phyloP scores from a whole-genome alignment of 2,329 filamentous ascomycete genomes.

The Cladosporium velox region DNA sequence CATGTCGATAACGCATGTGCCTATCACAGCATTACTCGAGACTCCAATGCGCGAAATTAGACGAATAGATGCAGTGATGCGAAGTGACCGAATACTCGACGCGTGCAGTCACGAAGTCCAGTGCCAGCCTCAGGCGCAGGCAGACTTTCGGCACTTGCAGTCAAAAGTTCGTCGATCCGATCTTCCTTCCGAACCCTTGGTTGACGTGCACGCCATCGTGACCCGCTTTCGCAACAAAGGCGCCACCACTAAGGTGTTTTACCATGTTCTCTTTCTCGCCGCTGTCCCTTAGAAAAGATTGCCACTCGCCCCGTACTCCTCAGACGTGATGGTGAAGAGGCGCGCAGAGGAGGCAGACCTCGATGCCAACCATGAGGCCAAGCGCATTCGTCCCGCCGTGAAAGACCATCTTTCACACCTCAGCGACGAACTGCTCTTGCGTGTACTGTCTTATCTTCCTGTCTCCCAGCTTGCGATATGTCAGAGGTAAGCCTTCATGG shows the following conservation, averaged over 20 bases:
- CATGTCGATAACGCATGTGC: background rate
- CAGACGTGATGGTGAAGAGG: slow-evolving; percentile 22
- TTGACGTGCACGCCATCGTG: background rate
- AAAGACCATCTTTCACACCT: slow-evolving; percentile 68
- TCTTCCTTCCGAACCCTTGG: background rate
- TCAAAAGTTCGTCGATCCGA: slow-evolving; percentile 4
- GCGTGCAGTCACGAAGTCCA: background rate
- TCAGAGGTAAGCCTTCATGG: slow-evolving; percentile 52
- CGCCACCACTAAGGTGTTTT: slow-evolving; percentile 16
- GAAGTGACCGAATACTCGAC: background rate
- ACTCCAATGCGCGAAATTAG: background rate
- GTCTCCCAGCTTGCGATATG: slow-evolving; percentile 67
- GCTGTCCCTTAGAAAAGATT: background rate
- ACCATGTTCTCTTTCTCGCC: slow-evolving; percentile 6
- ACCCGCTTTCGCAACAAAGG: background rate
- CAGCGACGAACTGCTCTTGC: slow-evolving; percentile 84
- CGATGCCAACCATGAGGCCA: slow-evolving; percentile 10
- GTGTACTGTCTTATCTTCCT: slow-evolving; percentile 77
- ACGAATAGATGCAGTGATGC: background rate
- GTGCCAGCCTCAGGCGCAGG: background rate
- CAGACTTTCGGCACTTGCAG: background rate
- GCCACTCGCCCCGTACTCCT: background rate
- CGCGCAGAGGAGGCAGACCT: slow-evolving; percentile 18
- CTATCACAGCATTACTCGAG: background rate
- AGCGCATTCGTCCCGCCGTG: slow-evolving; percentile 13